These are phyloP conservation scores for Russula emetica DNA, from an alignment of 768 basidiomycete species.

Conservation along the genomic window DNA sequence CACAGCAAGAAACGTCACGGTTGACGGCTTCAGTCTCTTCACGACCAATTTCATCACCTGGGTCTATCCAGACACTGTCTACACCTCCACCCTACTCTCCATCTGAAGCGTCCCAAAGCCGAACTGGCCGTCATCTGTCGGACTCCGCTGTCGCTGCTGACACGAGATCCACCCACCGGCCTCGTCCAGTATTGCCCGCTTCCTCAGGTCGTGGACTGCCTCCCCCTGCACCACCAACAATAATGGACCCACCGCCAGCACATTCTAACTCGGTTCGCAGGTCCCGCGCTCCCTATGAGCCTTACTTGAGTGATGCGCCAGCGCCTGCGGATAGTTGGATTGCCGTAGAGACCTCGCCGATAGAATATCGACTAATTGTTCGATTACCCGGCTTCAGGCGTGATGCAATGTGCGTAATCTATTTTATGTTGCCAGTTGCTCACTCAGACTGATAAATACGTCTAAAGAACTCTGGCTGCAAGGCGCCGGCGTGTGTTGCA, in stretches of 20 bases:
- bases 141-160: constrained; percentile 25
- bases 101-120: constrained; percentile 23
- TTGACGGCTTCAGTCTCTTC: neutral
- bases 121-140: constrained; percentile 24
- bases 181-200: constrained; percentile 18
- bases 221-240: constrained; percentile 54
- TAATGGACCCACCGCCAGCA: constrained; percentile 45
- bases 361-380: constrained; percentile 56
- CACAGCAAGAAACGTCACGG: constrained; percentile 10
- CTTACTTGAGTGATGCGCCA: constrained; percentile 58
- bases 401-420: constrained; percentile 52
- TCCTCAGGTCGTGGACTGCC: constrained; percentile 25
- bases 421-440: constrained; percentile 6
- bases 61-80: constrained; percentile 22
- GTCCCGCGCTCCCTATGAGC: constrained; percentile 42
- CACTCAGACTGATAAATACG: constrained; percentile 8
- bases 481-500: constrained; percentile 62
- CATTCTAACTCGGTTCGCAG: constrained; percentile 28
- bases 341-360: constrained; percentile 53
- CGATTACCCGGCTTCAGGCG: constrained; percentile 61
- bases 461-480: constrained; percentile 55
- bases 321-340: constrained; percentile 58
- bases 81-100: constrained; percentile 33
- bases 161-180: constrained; percentile 19
- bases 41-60: constrained; percentile 13